A percentile compares a stretch with the other conserved stretches of the same genome.
These are phyloP conservation scores for Mycena metata DNA, from an alignment of 768 basidiomycete species.

Conservation along the genomic window DNA sequence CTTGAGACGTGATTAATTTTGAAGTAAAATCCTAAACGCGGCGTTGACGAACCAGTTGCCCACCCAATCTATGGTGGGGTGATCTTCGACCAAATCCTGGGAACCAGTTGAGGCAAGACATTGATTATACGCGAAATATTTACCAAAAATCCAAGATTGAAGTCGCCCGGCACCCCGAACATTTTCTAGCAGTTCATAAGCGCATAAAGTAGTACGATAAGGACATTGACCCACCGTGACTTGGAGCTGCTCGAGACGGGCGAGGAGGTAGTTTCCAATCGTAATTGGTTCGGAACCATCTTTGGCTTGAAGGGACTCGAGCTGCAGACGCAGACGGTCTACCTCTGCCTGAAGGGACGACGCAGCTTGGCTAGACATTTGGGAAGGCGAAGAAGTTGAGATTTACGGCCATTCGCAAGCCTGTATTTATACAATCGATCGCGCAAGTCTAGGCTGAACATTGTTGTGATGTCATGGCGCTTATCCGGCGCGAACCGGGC, in stretches of 20 bases:
- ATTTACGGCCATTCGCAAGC: neutral
- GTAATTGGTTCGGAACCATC: conserved; percentile 60
- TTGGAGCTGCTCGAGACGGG: conserved; percentile 73
- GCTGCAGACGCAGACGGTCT: conserved; percentile 59
- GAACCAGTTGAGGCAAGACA: neutral
- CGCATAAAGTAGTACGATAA: neutral
- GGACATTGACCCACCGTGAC: conserved; percentile 63
- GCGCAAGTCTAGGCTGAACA: neutral
- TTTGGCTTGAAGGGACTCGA: conserved; percentile 56
- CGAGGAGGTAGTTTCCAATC: conserved; percentile 72
- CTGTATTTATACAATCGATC: conserved; percentile 27
- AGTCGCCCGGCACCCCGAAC: conserved; percentile 92
- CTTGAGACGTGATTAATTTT: conserved; percentile 51
- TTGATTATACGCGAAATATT: conserved; percentile 20
- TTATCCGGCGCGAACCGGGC: too few relatives aligned
- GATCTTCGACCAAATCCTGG: conserved; percentile 87
- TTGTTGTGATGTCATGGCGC: too few relatives aligned
- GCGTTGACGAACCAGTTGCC: conserved; percentile 75
- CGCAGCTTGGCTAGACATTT: conserved; percentile 40
- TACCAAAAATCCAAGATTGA: conserved; percentile 79
- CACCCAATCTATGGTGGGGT: conserved; percentile 84
- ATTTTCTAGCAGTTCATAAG: conserved; percentile 64
- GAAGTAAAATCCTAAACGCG: neutral
- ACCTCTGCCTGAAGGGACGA: conserved; percentile 59
- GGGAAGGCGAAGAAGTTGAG: neutral